A percentile compares a stretch with the other conserved stretches of the same genome.
Conservation (phyloP, 202 grass and related monocot species). For the Zoysia matrella region DNA sequence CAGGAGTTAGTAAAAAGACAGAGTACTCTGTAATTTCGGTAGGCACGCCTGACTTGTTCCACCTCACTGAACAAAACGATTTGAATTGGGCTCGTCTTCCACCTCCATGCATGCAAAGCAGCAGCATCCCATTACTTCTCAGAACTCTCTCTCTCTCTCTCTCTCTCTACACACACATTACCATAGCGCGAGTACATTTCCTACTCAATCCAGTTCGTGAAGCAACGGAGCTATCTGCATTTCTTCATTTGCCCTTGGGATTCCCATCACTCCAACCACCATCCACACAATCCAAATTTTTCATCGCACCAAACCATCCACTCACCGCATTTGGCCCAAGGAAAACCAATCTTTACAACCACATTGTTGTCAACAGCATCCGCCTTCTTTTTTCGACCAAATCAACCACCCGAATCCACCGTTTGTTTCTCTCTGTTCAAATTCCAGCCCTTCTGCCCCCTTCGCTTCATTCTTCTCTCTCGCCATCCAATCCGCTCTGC, state of each 20-base stretch:
- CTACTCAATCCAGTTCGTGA: slow-evolving; percentile 10
- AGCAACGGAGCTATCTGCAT: slow-evolving; percentile 15
- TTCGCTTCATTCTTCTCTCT: background rate
- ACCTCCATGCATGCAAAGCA: slow-evolving; percentile 59
- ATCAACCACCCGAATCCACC: too few relatives aligned
- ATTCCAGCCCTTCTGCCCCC: background rate
- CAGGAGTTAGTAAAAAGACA: background rate
- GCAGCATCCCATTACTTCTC: slow-evolving; percentile 44
- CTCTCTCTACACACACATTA: slow-evolving; percentile 15
- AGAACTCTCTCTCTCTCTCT: slow-evolving; percentile 46
- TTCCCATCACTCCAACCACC: slow-evolving; percentile 39
- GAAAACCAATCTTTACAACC: slow-evolving; percentile 43
- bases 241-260: slow-evolving; percentile 13
- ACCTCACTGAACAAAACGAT: slow-evolving; percentile 19
- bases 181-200: background rate
- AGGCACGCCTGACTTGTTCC: slow-evolving; percentile 37
- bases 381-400: background rate
- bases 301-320: slow-evolving; percentile 54
- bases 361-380: slow-evolving; percentile 33
- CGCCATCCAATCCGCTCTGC: background rate
- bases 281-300: slow-evolving; percentile 46
- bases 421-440: background rate
- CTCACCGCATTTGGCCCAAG: slow-evolving; percentile 41
- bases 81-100: slow-evolving; percentile 38
- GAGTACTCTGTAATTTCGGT: slow-evolving; percentile 8